Conservation (phyloP, 2,329 filamentous ascomycete species). For the Acrodontium crateriforme region DNA sequence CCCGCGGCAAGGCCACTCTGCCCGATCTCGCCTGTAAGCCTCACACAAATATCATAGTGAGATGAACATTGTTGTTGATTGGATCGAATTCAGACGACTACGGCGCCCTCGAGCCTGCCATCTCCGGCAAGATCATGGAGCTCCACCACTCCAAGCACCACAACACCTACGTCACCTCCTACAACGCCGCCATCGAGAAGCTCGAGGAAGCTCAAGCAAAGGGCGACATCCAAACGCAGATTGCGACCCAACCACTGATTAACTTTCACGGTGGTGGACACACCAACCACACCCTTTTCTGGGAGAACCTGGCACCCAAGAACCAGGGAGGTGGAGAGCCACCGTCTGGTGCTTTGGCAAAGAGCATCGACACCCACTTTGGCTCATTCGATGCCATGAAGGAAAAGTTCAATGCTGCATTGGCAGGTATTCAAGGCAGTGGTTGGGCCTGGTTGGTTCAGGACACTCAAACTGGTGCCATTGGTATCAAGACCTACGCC, state of each 20-base stretch:
- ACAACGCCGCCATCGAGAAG: constrained; percentile 68
- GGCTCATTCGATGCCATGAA: constrained; percentile 46
- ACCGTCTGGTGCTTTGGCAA: constrained; percentile 42
- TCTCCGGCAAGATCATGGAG: constrained; percentile 91
- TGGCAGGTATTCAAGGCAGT: constrained; percentile 51
- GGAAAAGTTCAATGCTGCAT: constrained; percentile 48
- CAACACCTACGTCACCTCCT: constrained; percentile 81
- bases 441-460: constrained; percentile 73
- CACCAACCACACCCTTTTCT: constrained; percentile 55
- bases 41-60: no score
- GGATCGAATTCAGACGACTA: constrained; percentile 69
- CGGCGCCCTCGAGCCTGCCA: constrained; percentile 71
- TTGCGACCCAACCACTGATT: constrained; percentile 44
- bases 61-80: no score
- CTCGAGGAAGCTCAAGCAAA: constrained; percentile 43
- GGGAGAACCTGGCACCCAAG: constrained; percentile 56
- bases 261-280: constrained; percentile 55
- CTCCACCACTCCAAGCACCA: constrained; percentile 91
- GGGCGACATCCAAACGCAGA: constrained; percentile 40
- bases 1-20: constrained; percentile 79
- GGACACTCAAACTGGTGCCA: constrained; percentile 45
- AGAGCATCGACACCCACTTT: constrained; percentile 45
- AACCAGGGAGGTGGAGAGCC: constrained; percentile 53
- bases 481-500: constrained; percentile 66
- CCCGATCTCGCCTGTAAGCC: constrained; percentile 70